Percentiles rank a stretch among this genome's conserved stretches.
phyloP scores from a whole-genome alignment of 2,329 filamentous ascomycete genomes.

The Scedosporium aurantiacum region DNA sequence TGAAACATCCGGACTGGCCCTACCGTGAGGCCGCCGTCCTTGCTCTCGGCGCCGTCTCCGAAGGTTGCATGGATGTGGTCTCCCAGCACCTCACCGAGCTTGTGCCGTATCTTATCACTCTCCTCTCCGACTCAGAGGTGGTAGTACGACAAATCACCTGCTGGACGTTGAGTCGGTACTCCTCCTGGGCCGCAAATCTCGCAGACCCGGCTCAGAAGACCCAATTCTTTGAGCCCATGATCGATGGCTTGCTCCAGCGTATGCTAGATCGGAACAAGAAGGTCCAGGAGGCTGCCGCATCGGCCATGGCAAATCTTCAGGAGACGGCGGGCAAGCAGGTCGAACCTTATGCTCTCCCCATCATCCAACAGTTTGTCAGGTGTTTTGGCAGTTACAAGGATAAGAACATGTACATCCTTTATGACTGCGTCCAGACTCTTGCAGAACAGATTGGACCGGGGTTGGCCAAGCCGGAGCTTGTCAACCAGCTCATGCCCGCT shows the following conservation, averaged over 20 bases:
- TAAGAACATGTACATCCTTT: constrained; percentile 96
- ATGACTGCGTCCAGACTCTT: constrained; percentile 95
- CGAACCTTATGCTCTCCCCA: constrained; percentile 77
- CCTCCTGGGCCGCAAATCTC: constrained; percentile 77
- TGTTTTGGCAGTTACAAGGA: constrained; percentile 97
- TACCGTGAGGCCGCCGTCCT: constrained; percentile 89
- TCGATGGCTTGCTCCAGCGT: constrained; percentile 86
- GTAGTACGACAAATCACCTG: constrained; percentile 95
- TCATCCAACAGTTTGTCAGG: constrained; percentile 80
- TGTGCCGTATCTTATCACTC: constrained; percentile 77
- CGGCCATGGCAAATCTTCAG: constrained; percentile 90
- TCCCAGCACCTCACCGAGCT: constrained; percentile 83
- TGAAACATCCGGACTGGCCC: constrained; percentile 82
- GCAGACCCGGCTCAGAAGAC: constrained; percentile 54
- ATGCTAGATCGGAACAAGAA: constrained; percentile 98
- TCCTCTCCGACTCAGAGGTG: constrained; percentile 75
- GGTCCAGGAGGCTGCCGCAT: constrained; percentile 91
- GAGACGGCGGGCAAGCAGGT: constrained; percentile 78
- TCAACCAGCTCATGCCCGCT: constrained; percentile 81
- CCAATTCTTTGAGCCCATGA: constrained; percentile 84
- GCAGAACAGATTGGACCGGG: constrained; percentile 81
- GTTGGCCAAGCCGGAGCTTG: constrained; percentile 70
- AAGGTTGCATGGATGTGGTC: constrained; percentile 85
- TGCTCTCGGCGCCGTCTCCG: constrained; percentile 85
- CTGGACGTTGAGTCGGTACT: constrained; percentile 93